Conservation (phyloP, 2,329 filamentous ascomycete genomes). For the Diaporthe vaccinii region DNA sequence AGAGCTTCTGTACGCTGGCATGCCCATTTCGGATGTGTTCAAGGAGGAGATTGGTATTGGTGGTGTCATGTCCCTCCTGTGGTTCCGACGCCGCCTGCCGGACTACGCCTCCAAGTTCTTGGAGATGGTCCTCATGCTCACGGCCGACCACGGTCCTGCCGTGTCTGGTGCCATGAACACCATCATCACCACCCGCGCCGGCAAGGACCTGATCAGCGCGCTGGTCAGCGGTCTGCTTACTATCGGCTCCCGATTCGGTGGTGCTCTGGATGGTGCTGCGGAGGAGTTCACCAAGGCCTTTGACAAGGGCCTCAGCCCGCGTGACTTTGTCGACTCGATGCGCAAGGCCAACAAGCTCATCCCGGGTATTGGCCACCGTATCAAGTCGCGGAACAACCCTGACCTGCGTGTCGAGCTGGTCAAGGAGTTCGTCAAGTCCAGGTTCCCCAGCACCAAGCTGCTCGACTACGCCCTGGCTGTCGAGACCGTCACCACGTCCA, state of each 20-base stretch:
- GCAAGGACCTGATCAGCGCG: constrained; percentile 97
- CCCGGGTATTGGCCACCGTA: constrained; percentile 97
- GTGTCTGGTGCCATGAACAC: constrained; percentile 99
- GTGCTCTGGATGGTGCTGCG: constrained; percentile 96
- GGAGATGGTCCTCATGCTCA: constrained; percentile 99
- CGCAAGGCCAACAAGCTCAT: constrained; percentile 99
- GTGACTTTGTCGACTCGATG: constrained; percentile 99
- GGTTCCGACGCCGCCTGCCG: constrained; percentile 98
- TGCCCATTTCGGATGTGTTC: constrained; percentile 99
- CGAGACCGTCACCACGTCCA: constrained; percentile 97
- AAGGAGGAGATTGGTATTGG: constrained; percentile 98
- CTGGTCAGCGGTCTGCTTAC: constrained; percentile 97
- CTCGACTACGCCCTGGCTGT: constrained; percentile 99
- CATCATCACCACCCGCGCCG: constrained; percentile 99
- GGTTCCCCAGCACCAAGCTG: constrained; percentile 98
- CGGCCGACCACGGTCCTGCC: constrained; percentile 97
- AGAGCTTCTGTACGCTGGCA: constrained; percentile 97
- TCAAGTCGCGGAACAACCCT: constrained; percentile 99
- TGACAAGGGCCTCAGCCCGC: constrained; percentile 97
- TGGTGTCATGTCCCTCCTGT: constrained; percentile 99
- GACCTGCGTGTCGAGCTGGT: constrained; percentile 99
- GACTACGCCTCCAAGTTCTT: constrained; percentile 98
- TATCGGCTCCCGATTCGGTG: constrained; percentile 98
- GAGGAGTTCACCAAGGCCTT: constrained; percentile 99
- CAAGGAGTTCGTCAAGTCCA: constrained; percentile 97